Conservation (phyloP, 2,329 filamentous ascomycete species). For the Cryphonectria carpinicola region DNA sequence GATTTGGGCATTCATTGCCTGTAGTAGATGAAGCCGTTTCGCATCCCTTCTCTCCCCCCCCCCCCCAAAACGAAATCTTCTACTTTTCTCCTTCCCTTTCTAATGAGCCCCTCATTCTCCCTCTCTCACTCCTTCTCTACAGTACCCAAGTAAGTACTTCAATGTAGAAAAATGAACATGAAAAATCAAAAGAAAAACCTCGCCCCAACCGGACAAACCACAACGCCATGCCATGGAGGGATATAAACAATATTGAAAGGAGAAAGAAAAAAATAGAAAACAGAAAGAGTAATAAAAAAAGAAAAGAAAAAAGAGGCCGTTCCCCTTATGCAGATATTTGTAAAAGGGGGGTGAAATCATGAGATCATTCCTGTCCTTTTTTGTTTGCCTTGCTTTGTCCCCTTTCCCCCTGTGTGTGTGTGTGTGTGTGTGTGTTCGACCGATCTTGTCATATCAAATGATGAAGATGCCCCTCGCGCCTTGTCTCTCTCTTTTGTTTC, state of each 20-base stretch:
- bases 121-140: background rate
- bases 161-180: background rate
- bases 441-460: background rate
- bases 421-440: background rate
- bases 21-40: background rate
- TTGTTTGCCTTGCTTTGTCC: background rate
- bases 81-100: background rate
- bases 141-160: background rate
- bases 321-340: background rate
- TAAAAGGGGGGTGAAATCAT: background rate
- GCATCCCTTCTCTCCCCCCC: background rate
- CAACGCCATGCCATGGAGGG: conserved; percentile 4
- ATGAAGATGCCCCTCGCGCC: background rate
- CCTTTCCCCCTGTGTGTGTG: background rate
- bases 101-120: background rate
- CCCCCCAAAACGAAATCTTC: background rate
- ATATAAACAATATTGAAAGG: background rate
- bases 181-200: background rate
- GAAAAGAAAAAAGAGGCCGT: background rate
- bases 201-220: background rate
- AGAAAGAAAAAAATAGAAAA: background rate
- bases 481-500: too few species aligned
- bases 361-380: background rate
- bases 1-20: background rate
- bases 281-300: background rate